Evolutionary conservation across 2,329 filamentous ascomycete genomes (phyloP).

Genomic region (Colletotrichum ledebouriae): DNA sequence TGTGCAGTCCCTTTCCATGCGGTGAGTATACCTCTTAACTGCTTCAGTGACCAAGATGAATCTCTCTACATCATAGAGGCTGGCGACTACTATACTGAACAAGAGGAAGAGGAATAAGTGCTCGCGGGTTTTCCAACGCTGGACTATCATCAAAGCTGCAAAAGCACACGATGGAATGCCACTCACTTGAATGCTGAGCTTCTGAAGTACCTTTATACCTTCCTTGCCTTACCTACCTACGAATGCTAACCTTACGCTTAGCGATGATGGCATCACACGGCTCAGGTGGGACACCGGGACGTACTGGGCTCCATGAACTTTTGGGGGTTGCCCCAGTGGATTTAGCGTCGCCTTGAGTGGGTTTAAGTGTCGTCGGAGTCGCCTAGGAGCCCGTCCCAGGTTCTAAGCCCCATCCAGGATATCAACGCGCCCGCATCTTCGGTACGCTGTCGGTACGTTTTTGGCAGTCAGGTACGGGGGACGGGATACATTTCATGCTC

Average conservation of each 20-base stretch:
- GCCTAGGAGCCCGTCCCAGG: slow-evolving; percentile 6
- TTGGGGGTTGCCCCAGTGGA: slow-evolving; percentile 1
- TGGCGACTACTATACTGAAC: too few species aligned
- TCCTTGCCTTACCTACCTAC: too few species aligned
- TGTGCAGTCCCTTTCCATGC: too few species aligned
- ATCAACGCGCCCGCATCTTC: neutral
- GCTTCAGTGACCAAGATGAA: neutral
- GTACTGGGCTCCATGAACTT: slow-evolving; percentile 15
- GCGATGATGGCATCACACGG: slow-evolving; percentile 8
- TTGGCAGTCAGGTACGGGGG: too few species aligned
- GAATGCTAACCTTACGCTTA: neutral
- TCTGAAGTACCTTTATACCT: too few species aligned
- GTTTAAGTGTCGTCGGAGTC: slow-evolving; percentile 7
- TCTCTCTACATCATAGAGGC: neutral
- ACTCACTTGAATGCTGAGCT: too few species aligned
- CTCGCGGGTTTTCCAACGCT: too few species aligned
- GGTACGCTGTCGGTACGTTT: too few species aligned
- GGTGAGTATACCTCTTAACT: neutral
- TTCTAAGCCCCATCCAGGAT: neutral
- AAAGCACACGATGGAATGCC: too few species aligned
- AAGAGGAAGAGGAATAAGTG: too few species aligned
- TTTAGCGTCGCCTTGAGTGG: neutral
- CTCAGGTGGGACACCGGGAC: neutral
- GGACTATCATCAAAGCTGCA: too few species aligned
- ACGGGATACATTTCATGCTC: too few species aligned